Conservation (phyloP, 495 filamentous ascomycete species). For the Collariella sp. region DNA sequence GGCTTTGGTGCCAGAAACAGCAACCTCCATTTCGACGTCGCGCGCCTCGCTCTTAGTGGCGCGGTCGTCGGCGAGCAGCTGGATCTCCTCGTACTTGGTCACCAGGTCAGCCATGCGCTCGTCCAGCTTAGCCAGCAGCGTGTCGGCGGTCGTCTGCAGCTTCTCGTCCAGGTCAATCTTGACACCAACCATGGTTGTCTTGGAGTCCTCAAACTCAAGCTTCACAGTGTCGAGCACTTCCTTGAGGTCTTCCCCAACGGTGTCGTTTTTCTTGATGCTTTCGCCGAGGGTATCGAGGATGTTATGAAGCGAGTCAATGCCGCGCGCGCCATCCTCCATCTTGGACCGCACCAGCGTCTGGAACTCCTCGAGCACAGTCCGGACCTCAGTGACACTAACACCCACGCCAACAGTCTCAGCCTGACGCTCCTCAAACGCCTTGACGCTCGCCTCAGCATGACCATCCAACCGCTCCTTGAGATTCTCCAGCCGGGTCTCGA, state of each 20-base stretch:
- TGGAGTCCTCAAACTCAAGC: constrained; percentile 70
- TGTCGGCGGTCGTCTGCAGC: constrained; percentile 59
- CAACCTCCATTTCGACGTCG: constrained; percentile 56
- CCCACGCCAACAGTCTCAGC: constrained; percentile 43
- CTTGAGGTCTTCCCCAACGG: constrained; percentile 55
- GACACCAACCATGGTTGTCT: constrained; percentile 55
- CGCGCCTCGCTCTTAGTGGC: constrained; percentile 58
- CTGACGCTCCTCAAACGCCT: constrained; percentile 68
- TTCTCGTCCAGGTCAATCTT: constrained; percentile 73
- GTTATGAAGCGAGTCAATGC: constrained; percentile 44
- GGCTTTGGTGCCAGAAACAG: constrained; percentile 60
- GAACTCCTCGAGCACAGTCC: constrained; percentile 44
- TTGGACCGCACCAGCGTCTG: constrained; percentile 39
- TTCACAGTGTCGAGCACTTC: constrained; percentile 73
- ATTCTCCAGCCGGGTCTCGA: constrained; percentile 54
- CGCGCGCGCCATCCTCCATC: constrained; percentile 43
- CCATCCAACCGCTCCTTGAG: constrained; percentile 60
- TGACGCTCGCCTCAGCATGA: constrained; percentile 63
- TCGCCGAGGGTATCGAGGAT: constrained; percentile 55
- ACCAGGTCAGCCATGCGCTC: constrained; percentile 70
- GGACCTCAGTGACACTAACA: constrained; percentile 45
- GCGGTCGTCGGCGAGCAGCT: constrained; percentile 58
- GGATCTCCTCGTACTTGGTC: constrained; percentile 74
- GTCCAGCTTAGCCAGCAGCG: constrained; percentile 66
- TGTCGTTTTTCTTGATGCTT: constrained; percentile 48